Evolutionary conservation across 2,329 filamentous ascomycete species (phyloP).

Genomic region (Sporothrix phasma): DNA sequence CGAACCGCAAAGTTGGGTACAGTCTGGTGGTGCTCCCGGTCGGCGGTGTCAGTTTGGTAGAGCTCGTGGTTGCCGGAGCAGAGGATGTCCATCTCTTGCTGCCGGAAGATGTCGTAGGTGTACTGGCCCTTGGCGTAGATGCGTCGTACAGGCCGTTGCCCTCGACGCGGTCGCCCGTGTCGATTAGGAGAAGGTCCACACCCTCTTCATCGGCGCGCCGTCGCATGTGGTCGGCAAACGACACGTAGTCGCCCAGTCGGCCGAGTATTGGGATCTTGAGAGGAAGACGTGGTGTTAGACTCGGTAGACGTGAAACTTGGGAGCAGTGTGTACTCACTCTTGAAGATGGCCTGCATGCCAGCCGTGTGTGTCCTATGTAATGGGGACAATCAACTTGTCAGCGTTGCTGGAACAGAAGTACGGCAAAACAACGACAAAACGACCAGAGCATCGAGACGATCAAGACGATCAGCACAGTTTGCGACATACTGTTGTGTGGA

Average conservation of each 20-base stretch:
- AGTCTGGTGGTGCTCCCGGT: conserved; percentile 67
- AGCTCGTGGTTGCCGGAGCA: conserved; percentile 92
- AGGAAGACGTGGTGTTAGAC: not conserved
- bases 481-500: conserved; percentile 66
- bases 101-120: conserved; percentile 74
- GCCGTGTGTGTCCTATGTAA: conserved; percentile 63
- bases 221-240: conserved; percentile 76
- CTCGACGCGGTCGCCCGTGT: conserved; percentile 88
- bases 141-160: conserved; percentile 91
- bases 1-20: conserved; percentile 71
- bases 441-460: too few relatives aligned
- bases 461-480: not conserved
- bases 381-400: not conserved
- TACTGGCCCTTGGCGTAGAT: conserved; percentile 75
- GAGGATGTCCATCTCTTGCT: conserved; percentile 75
- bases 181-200: conserved; percentile 80
- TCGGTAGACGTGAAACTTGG: not conserved
- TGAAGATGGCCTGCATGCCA: conserved; percentile 91
- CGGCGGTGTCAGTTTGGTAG: conserved; percentile 69
- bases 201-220: conserved; percentile 67
- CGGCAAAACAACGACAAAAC: not conserved
- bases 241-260: conserved; percentile 97
- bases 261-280: conserved; percentile 77
- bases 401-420: not conserved
- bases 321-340: conserved; percentile 47